phyloP scores from a whole-genome alignment of 805 yeast species.

The Ogataea pini region DNA sequence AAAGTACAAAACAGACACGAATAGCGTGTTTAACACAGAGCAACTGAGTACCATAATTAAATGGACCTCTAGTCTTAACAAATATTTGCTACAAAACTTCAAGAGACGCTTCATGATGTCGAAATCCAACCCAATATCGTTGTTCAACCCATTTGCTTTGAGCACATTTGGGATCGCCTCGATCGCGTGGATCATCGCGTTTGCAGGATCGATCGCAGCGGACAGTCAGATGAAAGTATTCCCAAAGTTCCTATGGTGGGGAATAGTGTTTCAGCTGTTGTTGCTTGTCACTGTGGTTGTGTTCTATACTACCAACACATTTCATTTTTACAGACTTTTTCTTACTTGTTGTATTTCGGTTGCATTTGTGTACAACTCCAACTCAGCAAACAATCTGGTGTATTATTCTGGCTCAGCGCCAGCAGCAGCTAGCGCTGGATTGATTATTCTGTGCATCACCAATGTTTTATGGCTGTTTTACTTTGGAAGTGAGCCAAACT shows the following conservation, averaged over 20 bases:
- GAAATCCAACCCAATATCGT: slow-evolving; percentile 21
- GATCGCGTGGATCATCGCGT: slow-evolving; percentile 83
- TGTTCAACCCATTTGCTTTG: slow-evolving; percentile 74
- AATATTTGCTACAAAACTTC: background rate
- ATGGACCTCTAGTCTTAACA: background rate
- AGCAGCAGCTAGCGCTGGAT: slow-evolving; percentile 92
- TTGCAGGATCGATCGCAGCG: slow-evolving; percentile 79
- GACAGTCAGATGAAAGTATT: slow-evolving; percentile 43
- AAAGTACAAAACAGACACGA: background rate
- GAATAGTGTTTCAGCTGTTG: slow-evolving; percentile 74
- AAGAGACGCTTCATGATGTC: slow-evolving; percentile 13
- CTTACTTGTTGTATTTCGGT: slow-evolving; percentile 60
- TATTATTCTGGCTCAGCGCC: slow-evolving; percentile 64
- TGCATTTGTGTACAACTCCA: slow-evolving; percentile 82
- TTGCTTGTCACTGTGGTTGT: slow-evolving; percentile 51
- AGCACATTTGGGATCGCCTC: slow-evolving; percentile 73
- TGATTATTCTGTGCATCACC: slow-evolving; percentile 76
- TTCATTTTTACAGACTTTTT: slow-evolving; percentile 67
- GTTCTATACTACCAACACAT: slow-evolving; percentile 58
- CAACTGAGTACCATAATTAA: background rate
- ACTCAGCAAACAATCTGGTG: slow-evolving; percentile 77
- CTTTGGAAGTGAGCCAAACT: slow-evolving; percentile 86
- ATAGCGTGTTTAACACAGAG: background rate
- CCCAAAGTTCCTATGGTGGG: slow-evolving; percentile 97
- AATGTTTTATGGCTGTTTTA: slow-evolving; percentile 85